Base-by-base conservation (phyloP, 2,329 filamentous ascomycete genomes). In the Colletotrichum zoysiae region DNA sequence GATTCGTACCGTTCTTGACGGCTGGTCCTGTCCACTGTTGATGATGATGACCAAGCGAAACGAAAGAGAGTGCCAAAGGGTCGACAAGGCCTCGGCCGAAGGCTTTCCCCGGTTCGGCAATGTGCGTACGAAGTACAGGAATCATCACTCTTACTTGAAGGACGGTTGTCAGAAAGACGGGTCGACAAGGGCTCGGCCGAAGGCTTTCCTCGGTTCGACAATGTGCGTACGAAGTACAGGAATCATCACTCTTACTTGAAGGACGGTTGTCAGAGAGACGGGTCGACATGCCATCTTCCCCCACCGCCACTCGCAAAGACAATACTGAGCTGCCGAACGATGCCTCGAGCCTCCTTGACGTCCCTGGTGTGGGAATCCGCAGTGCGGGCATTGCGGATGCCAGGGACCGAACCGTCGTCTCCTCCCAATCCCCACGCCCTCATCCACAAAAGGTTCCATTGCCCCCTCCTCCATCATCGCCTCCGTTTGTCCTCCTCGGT, bases 351-450 rank as follows among this genome's bases (percentile, higher is more conserved):
- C 46, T 46, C 48, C 42, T 40, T 30, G n/a, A 23, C 33, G 38
- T 53, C 60, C 48, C 53, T 50, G n/a, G 44, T 42, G 42, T 51
- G 51, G 30, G 38, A 66, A 38, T 48, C 48, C 51, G 64, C 58
- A 23, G n/a, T 48, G 55, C 65, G 69, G 55, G 48, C 58, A 48
- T 70, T 56, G 56, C 66, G 70, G 70, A 65, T 65, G 65, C 60
- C 55, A 70, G 70, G 65, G 65, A 72, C 66, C 65, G 60, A 70
- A 72, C 59, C 70, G 66, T 44, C 70, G 66, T 71, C 60, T 51
- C 59, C 56, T 48, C 40, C 63, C 30, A 35, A 6, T 64, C 46
- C 55, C 46, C 66, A 65, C 70, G 23, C 42, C 38, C 11, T n/a
- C 51, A 44, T 65, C 55, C 70, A 64, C 53, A 51, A 48, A n/a